phyloP scores from a whole-genome alignment of 2,329 filamentous ascomycete species.

The Xylaria sp. region DNA sequence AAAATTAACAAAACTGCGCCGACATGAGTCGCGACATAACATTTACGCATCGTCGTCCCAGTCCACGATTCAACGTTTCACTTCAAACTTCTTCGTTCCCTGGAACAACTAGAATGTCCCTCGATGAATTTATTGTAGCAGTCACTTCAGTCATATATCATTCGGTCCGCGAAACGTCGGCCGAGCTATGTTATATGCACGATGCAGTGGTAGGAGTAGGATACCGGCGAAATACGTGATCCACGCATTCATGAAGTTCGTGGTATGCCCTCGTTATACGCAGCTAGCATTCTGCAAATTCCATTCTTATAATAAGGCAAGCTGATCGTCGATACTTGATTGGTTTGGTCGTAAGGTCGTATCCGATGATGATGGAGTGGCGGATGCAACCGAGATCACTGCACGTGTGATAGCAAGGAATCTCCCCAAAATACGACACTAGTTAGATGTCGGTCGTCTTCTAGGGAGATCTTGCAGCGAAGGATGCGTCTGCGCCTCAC shows the following conservation, averaged over 20 bases:
- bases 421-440: neutral
- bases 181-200: neutral
- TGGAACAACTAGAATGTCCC: neutral
- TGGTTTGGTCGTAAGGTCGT: neutral
- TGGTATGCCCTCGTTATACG: neutral
- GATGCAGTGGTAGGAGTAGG: neutral
- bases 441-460: neutral
- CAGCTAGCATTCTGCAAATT: neutral
- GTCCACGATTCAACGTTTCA: neutral
- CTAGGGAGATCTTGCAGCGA: conserved; percentile 2
- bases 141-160: neutral
- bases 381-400: neutral
- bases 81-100: neutral
- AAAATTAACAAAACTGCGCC: neutral
- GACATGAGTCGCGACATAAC: neutral
- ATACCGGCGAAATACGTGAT: neutral
- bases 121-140: neutral
- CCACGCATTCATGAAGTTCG: neutral
- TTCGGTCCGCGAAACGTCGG: neutral
- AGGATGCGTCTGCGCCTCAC: conserved; percentile 3
- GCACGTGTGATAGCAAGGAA: neutral
- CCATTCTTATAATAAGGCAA: neutral
- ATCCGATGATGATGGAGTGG: neutral
- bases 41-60: neutral
- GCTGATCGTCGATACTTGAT: neutral